Base-by-base conservation (phyloP, 345 rosid genomes). In the Heritiera littoralis region DNA sequence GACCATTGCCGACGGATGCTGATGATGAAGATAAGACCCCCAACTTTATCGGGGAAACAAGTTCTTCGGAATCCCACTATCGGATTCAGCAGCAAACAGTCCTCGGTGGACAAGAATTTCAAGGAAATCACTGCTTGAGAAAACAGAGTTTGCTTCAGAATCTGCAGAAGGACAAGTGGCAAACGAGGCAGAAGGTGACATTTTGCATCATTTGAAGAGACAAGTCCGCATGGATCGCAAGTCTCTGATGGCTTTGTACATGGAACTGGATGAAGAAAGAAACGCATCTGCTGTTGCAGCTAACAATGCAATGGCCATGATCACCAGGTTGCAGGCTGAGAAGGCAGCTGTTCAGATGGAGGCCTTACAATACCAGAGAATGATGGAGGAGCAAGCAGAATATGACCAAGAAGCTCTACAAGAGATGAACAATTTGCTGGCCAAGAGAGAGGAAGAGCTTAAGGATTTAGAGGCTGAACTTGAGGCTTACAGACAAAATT, bases 361-460 rank as follows among this genome's bases (percentile, higher is more conserved):
- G 73, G 99, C 99, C 4, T 85, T 94, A 73, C 98, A 96, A 86
- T 96, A 92, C 80, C 97, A 92, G 83, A 92, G 99, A 84, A 91
- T 96, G 98, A 92, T 96, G 98, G 98, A 96, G 80, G 99, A 96
- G 82, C 94, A 94, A 84, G 97, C 97, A 30, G 94, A 94, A 80
- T 96, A 91, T 65, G 98, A 94, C 60, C 88, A 94, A 79, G 98
- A 96, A 85, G 92, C 93, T 12, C 81, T 96, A 64, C 97, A 92
- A 80, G 86, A 88, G 49, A 81, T 89, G 56, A 86, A 77, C 15
- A 86, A 84, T 70, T 77, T 89, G 76, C 86, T 92, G 20, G 60
- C 55, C 3, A 92, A 90, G 81, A 86, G 88, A 66, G 95, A 94
- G 61, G 93, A 87, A 41, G 92, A 89, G 52, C 61, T 93, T 45